Base-by-base conservation (phyloP, 306 rosid species). In the Dalbergia oliveri region DNA sequence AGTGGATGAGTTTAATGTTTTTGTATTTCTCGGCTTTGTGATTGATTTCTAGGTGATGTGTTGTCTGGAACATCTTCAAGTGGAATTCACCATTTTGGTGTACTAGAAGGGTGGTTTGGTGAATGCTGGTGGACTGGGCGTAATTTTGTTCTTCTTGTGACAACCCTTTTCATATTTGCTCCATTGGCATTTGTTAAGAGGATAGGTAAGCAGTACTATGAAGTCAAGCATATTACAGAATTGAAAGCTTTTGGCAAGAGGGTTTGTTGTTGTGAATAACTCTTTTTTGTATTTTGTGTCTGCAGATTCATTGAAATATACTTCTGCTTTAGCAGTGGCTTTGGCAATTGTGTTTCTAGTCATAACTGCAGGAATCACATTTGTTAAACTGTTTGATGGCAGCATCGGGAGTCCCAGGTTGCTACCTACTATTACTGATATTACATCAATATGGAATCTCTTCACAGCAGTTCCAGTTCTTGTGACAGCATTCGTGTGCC, bases 71-170 rank as follows among this genome's bases (percentile, higher is more conserved):
- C 96, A 65, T 86, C 91, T 79, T 86, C 93, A 9, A 76, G 82
- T 70, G 93, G 85, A 62, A 63, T 13, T 86, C 91, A 89, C 67
- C 96, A 91, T 79, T 64, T 84, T 16, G 96, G 93, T 8, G 90
- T 91, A 4, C 53, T 91, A 11, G 91, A 91, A 88, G 96, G 96
- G 43, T 91, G 96, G 96, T 88, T 91, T 35, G 96, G 96, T 11
- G 90, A 81, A 58, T 59, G 82, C 19, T 89, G 91, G 91, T 89
- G 90, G 93, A 91, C 84, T 19, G 84, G 85, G 21, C 91, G 93
- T 6, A 53, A 77, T 81, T 86, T 89, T 34, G 82, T 91, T 75
- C 89, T 89, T 66, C 84, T 91, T 23, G 77, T 89, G 31, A 72
- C 88, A 54, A 83, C 93, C 23, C 15, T 91, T 72, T 56, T 84